These are phyloP conservation scores for Pichia sp. DNA, from an alignment of 1,139 yeast genomes.

Conservation along the genomic window DNA sequence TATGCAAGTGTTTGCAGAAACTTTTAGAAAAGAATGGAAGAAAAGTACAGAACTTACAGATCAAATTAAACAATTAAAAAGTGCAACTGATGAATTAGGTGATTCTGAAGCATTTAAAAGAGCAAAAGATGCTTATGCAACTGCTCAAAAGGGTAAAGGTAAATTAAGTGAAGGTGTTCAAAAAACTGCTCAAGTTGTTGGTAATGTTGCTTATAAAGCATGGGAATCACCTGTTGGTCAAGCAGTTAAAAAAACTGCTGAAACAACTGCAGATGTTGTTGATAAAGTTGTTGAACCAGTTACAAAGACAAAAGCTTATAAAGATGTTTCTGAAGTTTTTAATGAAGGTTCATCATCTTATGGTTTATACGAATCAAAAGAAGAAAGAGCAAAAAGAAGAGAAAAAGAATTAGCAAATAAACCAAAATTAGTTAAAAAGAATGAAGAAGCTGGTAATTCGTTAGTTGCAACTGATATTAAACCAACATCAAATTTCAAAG, in stretches of 20 bases:
- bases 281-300: conserved; percentile 93
- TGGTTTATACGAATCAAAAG: conserved; percentile 90
- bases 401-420: conserved; percentile 55
- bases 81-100: conserved; percentile 91
- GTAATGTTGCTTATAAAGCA: conserved; percentile 81
- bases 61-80: conserved; percentile 90
- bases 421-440: conserved; percentile 62
- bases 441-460: conserved; percentile 82
- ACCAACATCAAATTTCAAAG: conserved; percentile 45
- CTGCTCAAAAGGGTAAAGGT: conserved; percentile 73
- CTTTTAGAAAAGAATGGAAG: conserved; percentile 86
- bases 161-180: conserved; percentile 80
- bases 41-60: conserved; percentile 87
- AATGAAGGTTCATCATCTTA: conserved; percentile 89
- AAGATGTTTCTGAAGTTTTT: conserved; percentile 81
- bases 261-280: conserved; percentile 71
- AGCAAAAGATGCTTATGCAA: conserved; percentile 89
- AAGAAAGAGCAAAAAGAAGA: conserved; percentile 71
- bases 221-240: conserved; percentile 97
- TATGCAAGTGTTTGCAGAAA: conserved; percentile 84
- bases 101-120: conserved; percentile 90
- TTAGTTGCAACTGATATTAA: conserved; percentile 80
- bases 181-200: conserved; percentile 92
- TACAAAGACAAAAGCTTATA: conserved; percentile 81
- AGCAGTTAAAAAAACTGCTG: conserved; percentile 77